These are phyloP conservation scores for Debaryomyces fabryi DNA, from an alignment of 1,139 yeast species.

Conservation along the genomic window DNA sequence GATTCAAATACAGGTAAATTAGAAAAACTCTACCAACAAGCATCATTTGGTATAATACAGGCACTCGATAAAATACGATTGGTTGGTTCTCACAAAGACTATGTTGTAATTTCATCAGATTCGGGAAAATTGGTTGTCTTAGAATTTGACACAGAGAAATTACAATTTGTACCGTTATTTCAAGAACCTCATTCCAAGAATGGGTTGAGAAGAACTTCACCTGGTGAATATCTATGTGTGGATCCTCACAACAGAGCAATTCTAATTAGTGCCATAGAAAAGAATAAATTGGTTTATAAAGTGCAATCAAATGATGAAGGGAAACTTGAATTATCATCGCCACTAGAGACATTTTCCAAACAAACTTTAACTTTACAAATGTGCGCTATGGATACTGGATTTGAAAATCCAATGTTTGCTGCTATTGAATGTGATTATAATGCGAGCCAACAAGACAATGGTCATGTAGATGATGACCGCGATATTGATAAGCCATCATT, in stretches of 20 bases:
- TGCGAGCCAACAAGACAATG: slow-evolving; percentile 7
- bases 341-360: slow-evolving; percentile 66
- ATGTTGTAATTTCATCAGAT: slow-evolving; percentile 73
- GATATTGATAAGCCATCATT: slow-evolving; percentile 20
- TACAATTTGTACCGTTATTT: slow-evolving; percentile 50
- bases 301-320: slow-evolving; percentile 38
- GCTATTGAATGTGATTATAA: slow-evolving; percentile 70
- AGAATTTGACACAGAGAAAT: slow-evolving; percentile 43
- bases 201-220: slow-evolving; percentile 74
- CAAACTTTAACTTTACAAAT: slow-evolving; percentile 56
- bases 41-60: slow-evolving; percentile 64
- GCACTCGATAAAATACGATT: slow-evolving; percentile 52
- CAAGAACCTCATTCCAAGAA: slow-evolving; percentile 76
- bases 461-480: not conserved
- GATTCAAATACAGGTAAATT: slow-evolving; percentile 62
- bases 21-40: slow-evolving; percentile 41
- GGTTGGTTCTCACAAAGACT: slow-evolving; percentile 58
- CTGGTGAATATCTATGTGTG: slow-evolving; percentile 73
- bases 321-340: slow-evolving; percentile 60
- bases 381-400: slow-evolving; percentile 71
- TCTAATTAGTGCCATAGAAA: slow-evolving; percentile 72
- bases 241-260: slow-evolving; percentile 78
- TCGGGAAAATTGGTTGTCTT: slow-evolving; percentile 72
- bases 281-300: slow-evolving; percentile 64
- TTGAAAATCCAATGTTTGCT: slow-evolving; percentile 82